These are phyloP conservation scores for Voacanga thouarsii DNA, from an alignment of 257 asterid species.

Conservation along the genomic window DNA sequence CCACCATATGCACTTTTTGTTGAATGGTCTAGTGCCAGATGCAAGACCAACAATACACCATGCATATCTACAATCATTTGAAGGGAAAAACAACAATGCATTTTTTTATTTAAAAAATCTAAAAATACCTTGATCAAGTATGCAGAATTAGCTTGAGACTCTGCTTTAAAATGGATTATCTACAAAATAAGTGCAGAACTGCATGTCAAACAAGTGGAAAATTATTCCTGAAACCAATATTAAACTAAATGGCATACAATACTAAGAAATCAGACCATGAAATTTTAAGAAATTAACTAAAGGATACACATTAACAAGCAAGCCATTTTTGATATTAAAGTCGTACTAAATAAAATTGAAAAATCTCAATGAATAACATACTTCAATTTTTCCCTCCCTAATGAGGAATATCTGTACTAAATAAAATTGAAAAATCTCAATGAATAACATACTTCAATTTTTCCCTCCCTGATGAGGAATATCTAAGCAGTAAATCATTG, in stretches of 20 bases:
- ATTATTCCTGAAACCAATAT: constrained; percentile 39
- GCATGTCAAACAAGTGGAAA: constrained; percentile 74
- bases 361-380: neutral
- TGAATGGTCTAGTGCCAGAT: neutral
- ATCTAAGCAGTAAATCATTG: neutral
- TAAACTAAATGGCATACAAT: constrained; percentile 15
- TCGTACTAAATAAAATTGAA: neutral
- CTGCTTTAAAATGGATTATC: constrained; percentile 54
- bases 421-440: neutral
- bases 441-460: neutral
- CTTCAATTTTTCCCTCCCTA: neutral
- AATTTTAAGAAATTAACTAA: neutral
- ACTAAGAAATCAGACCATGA: neutral
- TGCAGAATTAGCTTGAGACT: constrained; percentile 38
- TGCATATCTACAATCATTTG: neutral
- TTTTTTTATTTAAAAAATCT: constrained; percentile 4
- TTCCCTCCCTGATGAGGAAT: too few relatives aligned
- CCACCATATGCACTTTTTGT: neutral
- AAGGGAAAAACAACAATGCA: constrained; percentile 6
- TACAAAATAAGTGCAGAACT: constrained; percentile 81
- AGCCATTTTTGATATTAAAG: neutral
- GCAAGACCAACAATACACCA: neutral
- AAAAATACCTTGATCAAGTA: constrained; percentile 70
- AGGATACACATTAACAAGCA: neutral
- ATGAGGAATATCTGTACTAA: neutral